A percentile compares a stretch with the other conserved stretches of the same genome.
Conservation (phyloP, 306 rosid genomes). For the Castanea crenata region DNA sequence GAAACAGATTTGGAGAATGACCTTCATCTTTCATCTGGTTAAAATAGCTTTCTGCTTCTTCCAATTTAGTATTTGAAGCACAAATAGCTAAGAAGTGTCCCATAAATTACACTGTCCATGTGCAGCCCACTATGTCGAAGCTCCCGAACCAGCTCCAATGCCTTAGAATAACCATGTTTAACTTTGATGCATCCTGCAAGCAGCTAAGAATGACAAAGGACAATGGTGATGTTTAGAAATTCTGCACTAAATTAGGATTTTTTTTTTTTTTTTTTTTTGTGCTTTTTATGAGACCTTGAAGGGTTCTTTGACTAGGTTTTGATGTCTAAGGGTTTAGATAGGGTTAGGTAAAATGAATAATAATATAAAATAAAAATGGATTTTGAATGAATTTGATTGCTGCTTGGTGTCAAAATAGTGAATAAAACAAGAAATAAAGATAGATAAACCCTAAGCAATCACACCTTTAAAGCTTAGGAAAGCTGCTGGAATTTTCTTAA, state of each 20-base stretch:
- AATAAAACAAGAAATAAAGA: too few relatives aligned
- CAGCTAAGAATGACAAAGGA: conserved; percentile 51
- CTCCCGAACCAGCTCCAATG: conserved; percentile 75
- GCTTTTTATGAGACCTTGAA: too few relatives aligned
- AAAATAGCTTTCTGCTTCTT: conserved; percentile 79
- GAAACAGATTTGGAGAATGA: conserved; percentile 67
- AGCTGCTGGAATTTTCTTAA: background rate
- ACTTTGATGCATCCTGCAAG: conserved; percentile 81
- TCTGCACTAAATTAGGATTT: too few relatives aligned
- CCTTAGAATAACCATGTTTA: conserved; percentile 70
- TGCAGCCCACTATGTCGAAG: conserved; percentile 48
- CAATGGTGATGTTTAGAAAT: conserved; percentile 11
- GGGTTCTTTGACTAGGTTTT: too few relatives aligned
- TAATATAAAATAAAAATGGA: too few relatives aligned
- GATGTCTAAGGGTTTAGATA: too few relatives aligned
- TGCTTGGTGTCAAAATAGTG: too few relatives aligned
- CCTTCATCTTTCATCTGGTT: conserved; percentile 78
- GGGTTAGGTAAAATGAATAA: too few relatives aligned
- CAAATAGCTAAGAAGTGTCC: conserved; percentile 83
- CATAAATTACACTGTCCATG: conserved; percentile 79
- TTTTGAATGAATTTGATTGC: too few relatives aligned
- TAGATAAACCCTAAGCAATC: too few relatives aligned
- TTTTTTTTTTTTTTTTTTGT: too few relatives aligned
- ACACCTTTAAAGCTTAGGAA: too few relatives aligned
- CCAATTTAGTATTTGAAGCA: conserved; percentile 79